Conservation (phyloP, 2,329 filamentous ascomycete species). For the Sarocladium kiliense region DNA sequence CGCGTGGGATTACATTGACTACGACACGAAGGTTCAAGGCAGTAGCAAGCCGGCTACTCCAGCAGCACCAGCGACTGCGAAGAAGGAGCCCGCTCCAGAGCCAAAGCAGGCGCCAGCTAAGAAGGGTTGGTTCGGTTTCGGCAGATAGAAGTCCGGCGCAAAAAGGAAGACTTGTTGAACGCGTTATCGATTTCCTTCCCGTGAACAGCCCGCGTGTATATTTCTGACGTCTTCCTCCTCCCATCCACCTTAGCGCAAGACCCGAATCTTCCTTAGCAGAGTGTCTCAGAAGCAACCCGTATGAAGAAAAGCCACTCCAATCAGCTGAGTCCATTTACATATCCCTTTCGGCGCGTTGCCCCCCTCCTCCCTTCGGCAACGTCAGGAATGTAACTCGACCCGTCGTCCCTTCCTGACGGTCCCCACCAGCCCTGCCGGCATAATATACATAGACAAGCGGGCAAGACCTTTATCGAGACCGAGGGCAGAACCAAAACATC, state of each 20-base stretch:
- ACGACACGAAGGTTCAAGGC: constrained; percentile 53
- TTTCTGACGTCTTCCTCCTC: no score
- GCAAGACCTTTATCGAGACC: background rate
- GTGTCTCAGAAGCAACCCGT: background rate
- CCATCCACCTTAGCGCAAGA: no score
- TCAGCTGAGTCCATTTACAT: background rate
- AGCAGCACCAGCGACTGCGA: constrained; percentile 13
- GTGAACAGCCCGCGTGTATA: background rate
- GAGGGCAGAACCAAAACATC: background rate
- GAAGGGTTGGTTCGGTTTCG: constrained; percentile 76
- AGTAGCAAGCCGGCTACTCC: constrained; percentile 24
- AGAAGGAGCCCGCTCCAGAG: constrained; percentile 24
- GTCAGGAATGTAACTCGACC: background rate
- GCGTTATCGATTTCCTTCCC: background rate
- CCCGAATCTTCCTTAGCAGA: no score
- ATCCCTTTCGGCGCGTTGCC: background rate
- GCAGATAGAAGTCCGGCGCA: constrained; percentile 32
- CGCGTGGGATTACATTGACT: constrained; percentile 96
- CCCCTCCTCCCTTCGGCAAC: constrained; percentile 1
- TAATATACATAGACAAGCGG: no score
- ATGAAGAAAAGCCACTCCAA: background rate
- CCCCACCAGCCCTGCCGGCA: background rate
- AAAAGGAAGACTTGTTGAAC: background rate
- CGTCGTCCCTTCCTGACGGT: background rate
- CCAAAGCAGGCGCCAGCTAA: constrained; percentile 43